These are phyloP conservation scores for Raphanus raphanistrum DNA, from an alignment of 345 rosid genomes.

Conservation along the genomic window DNA sequence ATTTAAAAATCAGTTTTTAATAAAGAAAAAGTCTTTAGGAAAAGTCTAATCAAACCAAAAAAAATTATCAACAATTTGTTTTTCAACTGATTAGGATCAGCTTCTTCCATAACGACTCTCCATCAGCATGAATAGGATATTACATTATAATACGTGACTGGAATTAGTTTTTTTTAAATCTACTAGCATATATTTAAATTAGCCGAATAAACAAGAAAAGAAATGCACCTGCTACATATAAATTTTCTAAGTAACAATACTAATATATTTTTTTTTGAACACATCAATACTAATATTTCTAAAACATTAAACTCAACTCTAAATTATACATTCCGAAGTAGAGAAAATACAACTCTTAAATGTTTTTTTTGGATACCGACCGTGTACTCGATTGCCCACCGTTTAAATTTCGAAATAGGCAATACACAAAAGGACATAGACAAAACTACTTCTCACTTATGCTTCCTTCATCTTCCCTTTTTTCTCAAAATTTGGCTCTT, in stretches of 20 bases:
- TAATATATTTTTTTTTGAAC: too few relatives aligned
- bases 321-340: too few relatives aligned
- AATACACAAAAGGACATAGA: constrained; percentile 16
- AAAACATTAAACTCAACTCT: not conserved
- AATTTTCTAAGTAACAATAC: not conserved
- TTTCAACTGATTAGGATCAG: not conserved
- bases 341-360: not conserved
- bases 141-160: too few relatives aligned
- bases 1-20: not conserved
- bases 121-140: not conserved
- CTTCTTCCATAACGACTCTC: not conserved
- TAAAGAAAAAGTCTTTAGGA: not conserved
- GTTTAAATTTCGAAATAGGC: constrained; percentile 18
- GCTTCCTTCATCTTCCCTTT: constrained; percentile 10
- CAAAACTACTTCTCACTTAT: constrained; percentile 18
- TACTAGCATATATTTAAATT: too few relatives aligned
- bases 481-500: constrained; percentile 5
- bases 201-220: not conserved
- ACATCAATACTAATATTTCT: not conserved
- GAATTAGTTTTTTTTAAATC: not conserved
- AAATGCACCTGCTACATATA: not conserved
- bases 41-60: not conserved
- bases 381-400: constrained; percentile 13
- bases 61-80: not conserved
- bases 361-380: not conserved